Percentiles rank a stretch among this genome's conserved stretches.
phyloP scores from a whole-genome alignment of 1,284 basidiomycete genomes.

The Takashimella tepidaria region DNA sequence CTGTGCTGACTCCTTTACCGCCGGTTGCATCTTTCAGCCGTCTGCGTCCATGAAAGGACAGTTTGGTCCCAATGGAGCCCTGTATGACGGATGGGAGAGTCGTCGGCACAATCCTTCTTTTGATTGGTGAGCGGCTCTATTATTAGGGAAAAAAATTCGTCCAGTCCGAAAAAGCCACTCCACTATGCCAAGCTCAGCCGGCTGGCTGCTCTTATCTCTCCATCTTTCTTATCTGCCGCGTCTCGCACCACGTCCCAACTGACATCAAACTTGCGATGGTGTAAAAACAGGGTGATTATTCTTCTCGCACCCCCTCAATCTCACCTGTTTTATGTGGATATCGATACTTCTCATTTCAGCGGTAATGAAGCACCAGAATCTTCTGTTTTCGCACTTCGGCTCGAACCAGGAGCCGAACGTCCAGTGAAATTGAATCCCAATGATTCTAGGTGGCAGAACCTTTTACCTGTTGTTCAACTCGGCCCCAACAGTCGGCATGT shows the following conservation, averaged over 20 bases:
- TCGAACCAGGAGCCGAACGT: conserved; percentile 48
- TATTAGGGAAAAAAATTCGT: neutral
- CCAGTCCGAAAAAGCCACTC: too few species aligned
- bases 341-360: conserved; percentile 93
- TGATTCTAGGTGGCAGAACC: conserved; percentile 59
- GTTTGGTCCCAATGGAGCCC: conserved; percentile 90
- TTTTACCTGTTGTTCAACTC: conserved; percentile 67
- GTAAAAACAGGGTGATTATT: conserved; percentile 69
- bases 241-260: too few species aligned
- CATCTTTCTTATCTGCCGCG: too few species aligned
- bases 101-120: conserved; percentile 76
- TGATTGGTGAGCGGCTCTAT: conserved; percentile 70
- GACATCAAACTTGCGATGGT: neutral
- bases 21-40: conserved; percentile 44
- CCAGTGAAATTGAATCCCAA: conserved; percentile 20
- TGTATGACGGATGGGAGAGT: conserved; percentile 93
- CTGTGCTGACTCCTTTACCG: neutral
- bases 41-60: conserved; percentile 80
- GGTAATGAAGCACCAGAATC: conserved; percentile 89
- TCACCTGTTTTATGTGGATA: conserved; percentile 75
- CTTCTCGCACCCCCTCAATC: conserved; percentile 72
- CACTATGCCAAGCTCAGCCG: neutral
- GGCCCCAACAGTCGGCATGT: conserved; percentile 82
- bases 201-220: too few species aligned
- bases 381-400: conserved; percentile 60